These are phyloP conservation scores for Drosera spatulata DNA, from an alignment of 179 eudicot species.

Conservation along the genomic window DNA sequence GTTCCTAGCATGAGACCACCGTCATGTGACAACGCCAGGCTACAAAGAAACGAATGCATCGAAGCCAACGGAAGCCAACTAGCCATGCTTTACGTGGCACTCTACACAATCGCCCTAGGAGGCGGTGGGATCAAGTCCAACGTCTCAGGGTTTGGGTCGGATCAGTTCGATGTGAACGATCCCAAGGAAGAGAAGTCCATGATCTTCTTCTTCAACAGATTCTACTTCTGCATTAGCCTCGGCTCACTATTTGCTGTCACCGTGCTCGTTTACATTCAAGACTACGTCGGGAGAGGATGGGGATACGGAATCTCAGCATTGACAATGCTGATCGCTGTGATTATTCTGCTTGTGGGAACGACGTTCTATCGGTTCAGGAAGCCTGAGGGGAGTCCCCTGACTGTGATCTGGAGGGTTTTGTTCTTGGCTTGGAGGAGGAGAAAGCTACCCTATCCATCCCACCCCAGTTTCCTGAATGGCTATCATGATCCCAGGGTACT, in stretches of 20 bases:
- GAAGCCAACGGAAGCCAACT: constrained; percentile 56
- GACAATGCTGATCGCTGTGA: constrained; percentile 63
- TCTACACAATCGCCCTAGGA: constrained; percentile 74
- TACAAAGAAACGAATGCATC: constrained; percentile 24
- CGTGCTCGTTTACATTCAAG: constrained; percentile 73
- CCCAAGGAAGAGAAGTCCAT: no score
- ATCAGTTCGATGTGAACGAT: constrained; percentile 31
- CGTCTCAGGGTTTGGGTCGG: constrained; percentile 88
- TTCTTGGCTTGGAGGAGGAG: constrained; percentile 62
- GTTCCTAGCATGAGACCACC: constrained; percentile 80
- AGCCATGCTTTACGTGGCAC: constrained; percentile 62
- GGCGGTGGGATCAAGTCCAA: constrained; percentile 92
- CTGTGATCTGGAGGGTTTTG: constrained; percentile 73
- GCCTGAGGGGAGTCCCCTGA: constrained; percentile 36
- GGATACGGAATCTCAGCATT: constrained; percentile 88
- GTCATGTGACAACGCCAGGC: constrained; percentile 35
- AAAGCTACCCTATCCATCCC: constrained; percentile 38
- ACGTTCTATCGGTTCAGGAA: constrained; percentile 33
- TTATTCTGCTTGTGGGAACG: constrained; percentile 49
- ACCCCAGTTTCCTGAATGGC: constrained; percentile 51
- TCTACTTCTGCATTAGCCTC: constrained; percentile 69
- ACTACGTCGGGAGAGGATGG: constrained; percentile 74
- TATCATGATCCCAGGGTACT: constrained; percentile 41
- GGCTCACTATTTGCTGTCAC: constrained; percentile 87
- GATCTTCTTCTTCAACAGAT: constrained; percentile 15